These are phyloP conservation scores for Colletotrichum sp. DNA, from an alignment of 2,329 filamentous ascomycete genomes.

Conservation along the genomic window DNA sequence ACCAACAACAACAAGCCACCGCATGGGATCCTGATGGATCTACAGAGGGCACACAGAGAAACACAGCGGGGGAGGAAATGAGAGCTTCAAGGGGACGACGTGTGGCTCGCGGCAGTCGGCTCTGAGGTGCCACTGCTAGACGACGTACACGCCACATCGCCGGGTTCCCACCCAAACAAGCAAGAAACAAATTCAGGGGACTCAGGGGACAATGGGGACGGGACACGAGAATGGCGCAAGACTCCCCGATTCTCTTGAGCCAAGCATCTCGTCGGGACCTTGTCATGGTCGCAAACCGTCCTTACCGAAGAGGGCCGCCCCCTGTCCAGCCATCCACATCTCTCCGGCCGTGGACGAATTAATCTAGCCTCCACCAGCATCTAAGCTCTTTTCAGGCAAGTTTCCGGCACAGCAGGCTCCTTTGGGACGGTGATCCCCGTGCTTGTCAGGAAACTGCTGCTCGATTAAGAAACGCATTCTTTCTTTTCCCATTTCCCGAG, in stretches of 20 bases:
- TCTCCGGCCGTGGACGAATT: constrained; percentile 12
- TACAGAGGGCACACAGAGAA: constrained; percentile 3
- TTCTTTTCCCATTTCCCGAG: constrained; percentile 17
- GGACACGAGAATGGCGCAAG: constrained; percentile 16
- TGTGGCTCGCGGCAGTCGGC: constrained; percentile 18
- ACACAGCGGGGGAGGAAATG: constrained; percentile 7
- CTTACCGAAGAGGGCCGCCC: constrained; percentile 26
- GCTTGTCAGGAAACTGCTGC: constrained; percentile 35
- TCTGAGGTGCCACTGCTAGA: constrained; percentile 10
- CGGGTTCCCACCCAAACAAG: constrained; percentile 16
- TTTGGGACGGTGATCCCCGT: constrained; percentile 39
- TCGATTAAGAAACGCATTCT: constrained; percentile 37
- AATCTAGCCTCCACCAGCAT: constrained; percentile 6
- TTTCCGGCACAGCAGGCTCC: constrained; percentile 39
- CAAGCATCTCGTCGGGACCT: constrained; percentile 16
- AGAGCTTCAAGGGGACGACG: not conserved
- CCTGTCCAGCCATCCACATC: constrained; percentile 2
- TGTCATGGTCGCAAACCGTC: constrained; percentile 27
- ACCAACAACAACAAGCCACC: not conserved
- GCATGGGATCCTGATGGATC: constrained; percentile 11
- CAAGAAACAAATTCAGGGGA: constrained; percentile 15
- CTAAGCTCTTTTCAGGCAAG: constrained; percentile 40
- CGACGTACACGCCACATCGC: constrained; percentile 15
- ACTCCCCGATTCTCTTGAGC: constrained; percentile 12
- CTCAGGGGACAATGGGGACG: not conserved